A percentile compares a stretch with the other conserved stretches of the same genome.
phyloP scores from a whole-genome alignment of 768 basidiomycete species.

The Lactarius hatsudake region DNA sequence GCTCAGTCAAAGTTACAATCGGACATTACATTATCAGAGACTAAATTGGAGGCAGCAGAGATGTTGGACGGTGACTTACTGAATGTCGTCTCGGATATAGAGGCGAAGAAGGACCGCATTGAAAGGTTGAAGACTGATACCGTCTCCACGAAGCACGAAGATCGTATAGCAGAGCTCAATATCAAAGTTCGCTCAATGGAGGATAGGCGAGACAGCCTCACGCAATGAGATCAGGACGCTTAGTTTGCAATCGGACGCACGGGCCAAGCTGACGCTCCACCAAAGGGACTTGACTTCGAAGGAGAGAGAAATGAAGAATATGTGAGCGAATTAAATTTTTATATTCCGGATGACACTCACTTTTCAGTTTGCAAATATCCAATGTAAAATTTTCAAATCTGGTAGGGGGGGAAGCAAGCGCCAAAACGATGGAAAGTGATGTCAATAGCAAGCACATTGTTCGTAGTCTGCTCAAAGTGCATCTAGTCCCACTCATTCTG shows the following conservation, averaged over 20 bases:
- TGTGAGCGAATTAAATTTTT: conserved; percentile 45
- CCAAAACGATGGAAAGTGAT: conserved; percentile 71
- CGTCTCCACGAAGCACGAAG: conserved; percentile 60
- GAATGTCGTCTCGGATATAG: conserved; percentile 57
- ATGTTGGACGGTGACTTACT: conserved; percentile 52
- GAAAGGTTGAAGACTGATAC: conserved; percentile 60
- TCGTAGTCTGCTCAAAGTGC: conserved; percentile 30
- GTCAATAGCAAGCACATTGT: conserved; percentile 61
- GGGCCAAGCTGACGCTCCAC: conserved; percentile 78
- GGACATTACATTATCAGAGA: conserved; percentile 52
- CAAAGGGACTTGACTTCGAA: conserved; percentile 64
- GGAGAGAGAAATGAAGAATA: conserved; percentile 60
- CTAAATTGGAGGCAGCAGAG: conserved; percentile 54
- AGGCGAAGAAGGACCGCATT: conserved; percentile 62
- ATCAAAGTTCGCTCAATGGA: conserved; percentile 60
- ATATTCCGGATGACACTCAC: conserved; percentile 2
- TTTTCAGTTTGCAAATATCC: conserved; percentile 57
- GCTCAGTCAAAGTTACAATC: conserved; percentile 38
- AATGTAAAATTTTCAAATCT: conserved; percentile 63
- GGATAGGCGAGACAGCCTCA: conserved; percentile 64
- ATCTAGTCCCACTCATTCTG: not conserved
- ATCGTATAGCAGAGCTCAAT: conserved; percentile 53
- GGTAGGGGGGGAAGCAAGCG: conserved; percentile 55
- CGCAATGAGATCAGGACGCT: conserved; percentile 65
- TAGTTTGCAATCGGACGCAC: conserved; percentile 73